Conservation (phyloP, 140 eudicot species). For the Cichorium intybus region DNA sequence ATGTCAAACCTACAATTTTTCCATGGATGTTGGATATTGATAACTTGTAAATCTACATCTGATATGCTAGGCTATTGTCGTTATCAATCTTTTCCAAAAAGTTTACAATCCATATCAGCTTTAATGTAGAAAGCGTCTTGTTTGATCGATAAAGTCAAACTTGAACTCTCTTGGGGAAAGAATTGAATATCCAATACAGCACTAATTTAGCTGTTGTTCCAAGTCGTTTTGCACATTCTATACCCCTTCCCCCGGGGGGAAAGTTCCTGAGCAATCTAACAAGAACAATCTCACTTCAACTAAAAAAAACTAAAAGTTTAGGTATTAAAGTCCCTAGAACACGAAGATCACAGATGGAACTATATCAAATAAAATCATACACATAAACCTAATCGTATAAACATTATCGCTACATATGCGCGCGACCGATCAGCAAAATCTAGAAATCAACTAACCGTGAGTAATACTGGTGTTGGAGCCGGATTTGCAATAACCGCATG, state of each 20-base stretch:
- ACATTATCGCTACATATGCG: neutral
- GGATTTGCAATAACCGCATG: constrained; percentile 91
- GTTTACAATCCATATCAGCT: constrained; percentile 12
- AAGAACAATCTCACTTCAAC: neutral
- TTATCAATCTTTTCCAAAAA: constrained; percentile 6
- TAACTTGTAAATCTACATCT: constrained; percentile 5
- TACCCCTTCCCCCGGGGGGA: neutral
- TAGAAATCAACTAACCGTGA: constrained; percentile 46
- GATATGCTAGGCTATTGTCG: neutral
- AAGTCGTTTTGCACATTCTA: neutral
- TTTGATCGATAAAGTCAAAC: constrained; percentile 1
- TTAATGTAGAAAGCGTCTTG: neutral
- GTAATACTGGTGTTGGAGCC: constrained; percentile 59
- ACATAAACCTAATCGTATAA: constrained; percentile 14
- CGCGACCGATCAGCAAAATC: neutral
- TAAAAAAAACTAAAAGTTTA: neutral
- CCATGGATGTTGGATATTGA: constrained; percentile 2
- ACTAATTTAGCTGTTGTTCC: neutral
- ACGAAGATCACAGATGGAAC: constrained; percentile 13
- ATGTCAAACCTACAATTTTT: neutral
- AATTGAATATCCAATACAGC: neutral
- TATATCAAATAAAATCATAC: neutral
- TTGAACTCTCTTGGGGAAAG: neutral
- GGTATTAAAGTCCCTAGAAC: neutral
- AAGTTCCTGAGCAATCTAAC: neutral